phyloP scores from a whole-genome alignment of 2,329 filamentous ascomycete species.

The Penicillium janthinellum region DNA sequence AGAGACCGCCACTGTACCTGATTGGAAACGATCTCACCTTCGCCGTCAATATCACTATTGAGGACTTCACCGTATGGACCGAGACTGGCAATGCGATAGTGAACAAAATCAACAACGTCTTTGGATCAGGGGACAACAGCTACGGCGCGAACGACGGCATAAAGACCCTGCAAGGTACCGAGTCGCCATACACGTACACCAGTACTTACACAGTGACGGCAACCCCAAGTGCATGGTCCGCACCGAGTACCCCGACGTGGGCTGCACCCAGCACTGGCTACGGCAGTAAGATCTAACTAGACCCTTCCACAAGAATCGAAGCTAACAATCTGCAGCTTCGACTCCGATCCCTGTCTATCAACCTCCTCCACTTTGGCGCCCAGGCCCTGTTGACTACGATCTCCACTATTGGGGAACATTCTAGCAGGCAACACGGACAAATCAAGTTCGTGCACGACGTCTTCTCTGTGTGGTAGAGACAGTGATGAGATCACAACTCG shows the following conservation, averaged over 20 bases:
- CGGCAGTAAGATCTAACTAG: conserved; percentile 25
- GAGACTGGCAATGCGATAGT: conserved; percentile 25
- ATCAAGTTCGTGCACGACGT: neutral
- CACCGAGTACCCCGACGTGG: conserved; percentile 35
- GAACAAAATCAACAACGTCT: conserved; percentile 41
- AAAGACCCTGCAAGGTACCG: neutral
- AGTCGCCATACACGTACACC: conserved; percentile 27
- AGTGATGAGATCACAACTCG: too few species aligned
- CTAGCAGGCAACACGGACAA: neutral
- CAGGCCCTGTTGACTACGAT: conserved; percentile 32
- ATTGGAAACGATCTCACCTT: conserved; percentile 37
- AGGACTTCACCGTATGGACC: conserved; percentile 42
- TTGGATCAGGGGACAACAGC: conserved; percentile 34
- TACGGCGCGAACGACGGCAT: conserved; percentile 21
- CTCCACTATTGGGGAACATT: conserved; percentile 36
- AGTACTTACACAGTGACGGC: conserved; percentile 35
- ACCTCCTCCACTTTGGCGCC: conserved; percentile 37
- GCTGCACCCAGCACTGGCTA: conserved; percentile 36
- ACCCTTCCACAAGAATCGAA: too few species aligned
- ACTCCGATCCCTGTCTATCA: conserved; percentile 35
- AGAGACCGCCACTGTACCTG: conserved; percentile 34
- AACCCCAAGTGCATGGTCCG: conserved; percentile 31
- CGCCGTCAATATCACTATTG: conserved; percentile 34
- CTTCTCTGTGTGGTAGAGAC: neutral
- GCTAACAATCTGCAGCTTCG: conserved; percentile 20